These are phyloP conservation scores for Vitis rupestris DNA, from an alignment of 164 flowering plant genomes.

Conservation along the genomic window DNA sequence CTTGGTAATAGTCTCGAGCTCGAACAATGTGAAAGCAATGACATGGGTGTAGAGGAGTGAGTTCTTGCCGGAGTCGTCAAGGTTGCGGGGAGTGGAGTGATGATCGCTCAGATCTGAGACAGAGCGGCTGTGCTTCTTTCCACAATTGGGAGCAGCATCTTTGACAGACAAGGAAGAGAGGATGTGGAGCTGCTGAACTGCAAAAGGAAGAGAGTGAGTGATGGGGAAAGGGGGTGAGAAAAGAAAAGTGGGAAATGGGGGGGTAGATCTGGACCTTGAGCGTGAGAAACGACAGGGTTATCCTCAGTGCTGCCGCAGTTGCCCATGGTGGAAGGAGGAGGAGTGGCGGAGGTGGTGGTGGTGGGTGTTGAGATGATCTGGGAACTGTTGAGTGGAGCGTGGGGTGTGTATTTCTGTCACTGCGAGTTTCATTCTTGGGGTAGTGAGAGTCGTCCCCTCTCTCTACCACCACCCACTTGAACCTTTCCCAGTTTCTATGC, in stretches of 20 bases:
- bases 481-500: too few relatives aligned
- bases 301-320: too few relatives aligned
- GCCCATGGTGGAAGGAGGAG: too few relatives aligned
- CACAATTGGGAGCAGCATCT: slow-evolving; percentile 20
- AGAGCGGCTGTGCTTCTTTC: slow-evolving; percentile 69
- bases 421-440: too few relatives aligned
- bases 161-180: slow-evolving; percentile 31
- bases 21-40: slow-evolving; percentile 80
- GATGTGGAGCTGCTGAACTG: slow-evolving; percentile 70
- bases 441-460: too few relatives aligned
- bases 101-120: slow-evolving; percentile 88
- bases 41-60: slow-evolving; percentile 69
- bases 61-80: slow-evolving; percentile 74
- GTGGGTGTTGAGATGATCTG: too few relatives aligned
- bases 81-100: slow-evolving; percentile 47
- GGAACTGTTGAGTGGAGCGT: too few relatives aligned
- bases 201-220: neutral
- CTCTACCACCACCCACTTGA: too few relatives aligned
- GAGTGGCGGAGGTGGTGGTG: too few relatives aligned
- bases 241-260: neutral
- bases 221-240: neutral
- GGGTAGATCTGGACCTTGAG: too few relatives aligned
- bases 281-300: too few relatives aligned
- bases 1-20: slow-evolving; percentile 96
- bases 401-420: too few relatives aligned